These are phyloP conservation scores for Syzygium oleosum DNA, from an alignment of 345 rosid species.

Conservation along the genomic window DNA sequence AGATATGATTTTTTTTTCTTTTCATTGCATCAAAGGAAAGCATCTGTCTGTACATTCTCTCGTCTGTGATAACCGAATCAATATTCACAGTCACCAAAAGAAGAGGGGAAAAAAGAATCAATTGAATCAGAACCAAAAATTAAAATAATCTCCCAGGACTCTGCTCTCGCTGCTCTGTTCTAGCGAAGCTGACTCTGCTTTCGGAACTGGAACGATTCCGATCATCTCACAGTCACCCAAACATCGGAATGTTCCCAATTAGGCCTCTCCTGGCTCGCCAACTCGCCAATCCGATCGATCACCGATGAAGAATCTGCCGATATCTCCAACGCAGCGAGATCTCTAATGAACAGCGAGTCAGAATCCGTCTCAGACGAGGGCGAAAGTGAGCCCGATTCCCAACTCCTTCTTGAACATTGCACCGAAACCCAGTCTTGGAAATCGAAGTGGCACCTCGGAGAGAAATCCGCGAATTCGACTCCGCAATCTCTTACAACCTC, in stretches of 20 bases:
- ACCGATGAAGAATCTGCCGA: not conserved
- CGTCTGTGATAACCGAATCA: not conserved
- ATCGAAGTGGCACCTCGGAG: conserved; percentile 11
- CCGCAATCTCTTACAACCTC: not conserved
- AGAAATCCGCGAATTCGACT: not conserved
- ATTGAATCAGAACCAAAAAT: not conserved
- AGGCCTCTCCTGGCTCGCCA: not conserved
- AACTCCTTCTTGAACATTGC: not conserved
- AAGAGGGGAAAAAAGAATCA: not conserved
- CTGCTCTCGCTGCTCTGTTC: not conserved
- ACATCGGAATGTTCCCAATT: not conserved
- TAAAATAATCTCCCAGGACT: not conserved
- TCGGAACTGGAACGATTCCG: not conserved
- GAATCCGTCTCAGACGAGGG: not conserved
- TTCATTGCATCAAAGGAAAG: not conserved
- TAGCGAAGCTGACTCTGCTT: not conserved
- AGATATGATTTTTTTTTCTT: not conserved
- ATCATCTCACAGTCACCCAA: not conserved
- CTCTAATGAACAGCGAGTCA: not conserved
- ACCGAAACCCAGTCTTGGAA: conserved; percentile 1
- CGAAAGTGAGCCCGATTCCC: not conserved
- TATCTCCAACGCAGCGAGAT: not conserved
- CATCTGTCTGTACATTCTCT: not conserved
- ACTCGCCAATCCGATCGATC: not conserved
- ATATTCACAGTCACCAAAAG: not conserved